phyloP scores from a whole-genome alignment of 805 yeast genomes.

The Metschnikowia noctiluminum region DNA sequence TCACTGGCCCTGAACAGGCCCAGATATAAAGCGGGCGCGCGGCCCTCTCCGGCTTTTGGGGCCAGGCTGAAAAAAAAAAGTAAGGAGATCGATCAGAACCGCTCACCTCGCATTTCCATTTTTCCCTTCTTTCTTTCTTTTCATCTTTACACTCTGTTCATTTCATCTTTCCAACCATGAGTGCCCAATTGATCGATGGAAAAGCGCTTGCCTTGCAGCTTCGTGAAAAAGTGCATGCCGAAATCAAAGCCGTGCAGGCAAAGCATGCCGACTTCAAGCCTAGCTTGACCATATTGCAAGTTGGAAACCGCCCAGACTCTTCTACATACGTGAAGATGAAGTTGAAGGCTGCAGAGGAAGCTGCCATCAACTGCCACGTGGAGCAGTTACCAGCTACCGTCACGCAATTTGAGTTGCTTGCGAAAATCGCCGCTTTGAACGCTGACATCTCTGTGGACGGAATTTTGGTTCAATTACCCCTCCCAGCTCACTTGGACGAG shows the following conservation, averaged over 20 bases:
- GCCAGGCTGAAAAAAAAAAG: not conserved
- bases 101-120: not conserved
- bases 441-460: conserved; percentile 63
- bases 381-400: conserved; percentile 56
- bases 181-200: conserved; percentile 41
- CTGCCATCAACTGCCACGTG: conserved; percentile 60
- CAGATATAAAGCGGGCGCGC: not conserved
- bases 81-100: not conserved
- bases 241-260: conserved; percentile 40
- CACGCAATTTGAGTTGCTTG: conserved; percentile 54
- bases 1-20: not conserved
- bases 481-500: conserved; percentile 70
- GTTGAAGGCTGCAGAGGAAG: conserved; percentile 69
- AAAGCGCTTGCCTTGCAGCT: conserved; percentile 41
- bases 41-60: not conserved
- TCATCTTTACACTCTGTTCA: not conserved
- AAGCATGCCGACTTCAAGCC: conserved; percentile 59
- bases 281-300: conserved; percentile 66
- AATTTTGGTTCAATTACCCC: conserved; percentile 70
- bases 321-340: conserved; percentile 81
- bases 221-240: conserved; percentile 36
- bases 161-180: conserved; percentile 18
- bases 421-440: conserved; percentile 54
- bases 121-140: not conserved
- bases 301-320: conserved; percentile 75